These are phyloP conservation scores for Cyberlindnera bimundalis DNA, from an alignment of 805 yeast genomes.

Conservation along the genomic window DNA sequence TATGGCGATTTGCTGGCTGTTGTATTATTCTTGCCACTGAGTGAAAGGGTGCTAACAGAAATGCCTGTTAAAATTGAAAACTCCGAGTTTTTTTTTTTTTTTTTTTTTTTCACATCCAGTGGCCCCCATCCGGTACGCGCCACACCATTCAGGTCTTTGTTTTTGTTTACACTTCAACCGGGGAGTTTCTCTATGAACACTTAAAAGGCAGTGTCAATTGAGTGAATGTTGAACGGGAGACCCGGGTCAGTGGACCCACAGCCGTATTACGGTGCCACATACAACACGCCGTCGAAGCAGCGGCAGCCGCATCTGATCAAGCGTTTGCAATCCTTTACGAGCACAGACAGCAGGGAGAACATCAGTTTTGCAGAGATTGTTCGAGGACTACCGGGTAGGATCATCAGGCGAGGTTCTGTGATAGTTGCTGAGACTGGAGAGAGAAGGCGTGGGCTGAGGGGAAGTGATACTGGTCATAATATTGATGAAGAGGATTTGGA, in stretches of 20 bases:
- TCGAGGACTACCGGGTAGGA: constrained; percentile 16
- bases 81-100: constrained; percentile 3
- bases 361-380: constrained; percentile 12
- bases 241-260: background rate
- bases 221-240: background rate
- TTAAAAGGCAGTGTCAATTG: too few species aligned
- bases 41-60: too few species aligned
- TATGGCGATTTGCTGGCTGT: too few species aligned
- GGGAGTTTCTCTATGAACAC: background rate
- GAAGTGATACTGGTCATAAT: background rate
- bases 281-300: background rate
- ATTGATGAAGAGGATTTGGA: constrained; percentile 15
- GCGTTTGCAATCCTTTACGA: constrained; percentile 24
- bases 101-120: too few species aligned
- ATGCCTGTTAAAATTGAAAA: background rate
- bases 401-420: constrained; percentile 33
- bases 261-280: background rate
- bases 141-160: background rate
- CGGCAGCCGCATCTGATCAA: constrained; percentile 14
- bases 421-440: constrained; percentile 45
- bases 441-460: constrained; percentile 16
- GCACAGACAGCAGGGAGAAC: constrained; percentile 19
- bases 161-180: background rate
- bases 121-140: background rate
- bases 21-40: background rate